These are phyloP conservation scores for Neurospora sp. DNA, from an alignment of 495 filamentous ascomycete genomes.

Conservation along the genomic window DNA sequence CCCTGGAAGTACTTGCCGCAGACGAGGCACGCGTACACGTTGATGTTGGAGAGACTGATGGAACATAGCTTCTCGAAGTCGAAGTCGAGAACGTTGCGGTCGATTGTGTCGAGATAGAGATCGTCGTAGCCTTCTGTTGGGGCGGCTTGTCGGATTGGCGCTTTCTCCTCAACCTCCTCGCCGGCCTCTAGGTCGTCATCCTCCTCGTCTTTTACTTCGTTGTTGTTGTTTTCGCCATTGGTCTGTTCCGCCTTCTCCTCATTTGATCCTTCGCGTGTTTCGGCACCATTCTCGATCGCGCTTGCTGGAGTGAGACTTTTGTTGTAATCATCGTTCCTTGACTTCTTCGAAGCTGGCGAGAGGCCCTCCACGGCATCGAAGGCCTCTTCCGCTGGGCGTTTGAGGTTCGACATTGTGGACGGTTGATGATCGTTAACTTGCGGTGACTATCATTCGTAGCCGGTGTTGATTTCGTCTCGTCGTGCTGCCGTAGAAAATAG, in stretches of 20 bases:
- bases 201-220: conserved; percentile 1
- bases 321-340: conserved; percentile 50
- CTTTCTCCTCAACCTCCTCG: conserved; percentile 35
- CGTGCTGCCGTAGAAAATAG: not conserved
- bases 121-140: conserved; percentile 87
- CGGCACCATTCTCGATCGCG: conserved; percentile 21
- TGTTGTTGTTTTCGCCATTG: not conserved
- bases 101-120: conserved; percentile 95
- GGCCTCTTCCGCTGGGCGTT: conserved; percentile 66
- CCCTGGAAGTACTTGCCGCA: conserved; percentile 98
- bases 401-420: conserved; percentile 44
- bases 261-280: conserved; percentile 21
- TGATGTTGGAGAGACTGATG: conserved; percentile 90
- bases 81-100: conserved; percentile 80
- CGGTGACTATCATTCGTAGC: no score
- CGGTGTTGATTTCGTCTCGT: not conserved
- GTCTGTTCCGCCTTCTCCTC: not conserved
- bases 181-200: conserved; percentile 8
- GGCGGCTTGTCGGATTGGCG: conserved; percentile 53
- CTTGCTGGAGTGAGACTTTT: conserved; percentile 23
- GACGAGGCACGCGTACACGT: conserved; percentile 95
- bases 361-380: conserved; percentile 52
- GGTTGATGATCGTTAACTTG: not conserved
- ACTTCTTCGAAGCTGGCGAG: conserved; percentile 71
- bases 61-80: conserved; percentile 99